Percentiles rank a stretch among this genome's conserved stretches.
phyloP scores from a whole-genome alignment of 2,329 filamentous ascomycete genomes.

The Alternaria sp. region DNA sequence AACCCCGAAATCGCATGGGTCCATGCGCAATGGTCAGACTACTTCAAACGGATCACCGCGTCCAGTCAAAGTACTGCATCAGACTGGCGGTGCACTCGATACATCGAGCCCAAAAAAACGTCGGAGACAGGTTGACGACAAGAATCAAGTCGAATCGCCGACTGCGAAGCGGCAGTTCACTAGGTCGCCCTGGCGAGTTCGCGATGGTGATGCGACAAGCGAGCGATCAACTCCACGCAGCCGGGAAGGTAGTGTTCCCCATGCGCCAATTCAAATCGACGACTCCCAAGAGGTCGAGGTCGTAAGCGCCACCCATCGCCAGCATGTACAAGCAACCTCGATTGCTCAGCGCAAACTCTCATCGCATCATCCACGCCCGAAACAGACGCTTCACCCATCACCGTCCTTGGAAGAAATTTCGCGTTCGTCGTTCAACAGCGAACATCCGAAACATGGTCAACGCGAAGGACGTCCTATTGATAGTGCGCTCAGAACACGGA shows the following conservation, averaged over 20 bases:
- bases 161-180: conserved; percentile 6
- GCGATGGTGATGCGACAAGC: not conserved
- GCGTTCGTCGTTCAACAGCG: not conserved
- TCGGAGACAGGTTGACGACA: conserved; percentile 5
- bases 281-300: conserved; percentile 36
- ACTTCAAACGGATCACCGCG: not conserved
- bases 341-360: not conserved
- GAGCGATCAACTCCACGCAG: not conserved
- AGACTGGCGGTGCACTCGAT: not conserved
- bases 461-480: not conserved
- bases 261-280: conserved; percentile 35
- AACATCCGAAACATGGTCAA: not conserved
- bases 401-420: conserved; percentile 17
- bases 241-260: conserved; percentile 24
- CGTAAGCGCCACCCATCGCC: not conserved
- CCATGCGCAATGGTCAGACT: not conserved
- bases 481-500: not conserved
- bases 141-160: not conserved
- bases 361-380: not conserved
- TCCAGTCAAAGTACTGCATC: not conserved
- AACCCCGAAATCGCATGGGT: conserved; percentile 1
- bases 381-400: not conserved
- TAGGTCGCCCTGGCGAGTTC: not conserved
- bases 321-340: not conserved
- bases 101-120: conserved; percentile 17